These are phyloP conservation scores for Colletotrichum musae DNA, from an alignment of 2,329 filamentous ascomycete genomes.

Conservation along the genomic window DNA sequence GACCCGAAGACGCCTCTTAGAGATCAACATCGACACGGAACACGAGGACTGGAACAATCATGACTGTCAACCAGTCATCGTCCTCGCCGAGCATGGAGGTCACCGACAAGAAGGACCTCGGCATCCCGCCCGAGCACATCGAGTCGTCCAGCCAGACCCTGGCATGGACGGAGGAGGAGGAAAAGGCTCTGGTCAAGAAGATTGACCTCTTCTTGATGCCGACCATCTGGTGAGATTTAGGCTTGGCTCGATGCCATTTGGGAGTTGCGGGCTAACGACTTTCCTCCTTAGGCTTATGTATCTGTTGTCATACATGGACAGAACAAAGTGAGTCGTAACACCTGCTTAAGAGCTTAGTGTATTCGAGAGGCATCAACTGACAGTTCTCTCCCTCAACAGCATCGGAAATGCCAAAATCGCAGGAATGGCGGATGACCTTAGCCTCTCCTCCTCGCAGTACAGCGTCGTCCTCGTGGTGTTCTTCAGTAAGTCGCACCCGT, in stretches of 20 bases:
- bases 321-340: constrained; percentile 51
- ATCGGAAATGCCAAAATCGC: constrained; percentile 70
- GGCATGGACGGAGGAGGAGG: constrained; percentile 45
- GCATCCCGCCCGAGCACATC: constrained; percentile 15
- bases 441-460: constrained; percentile 72
- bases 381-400: constrained; percentile 45
- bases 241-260: background rate
- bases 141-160: constrained; percentile 3
- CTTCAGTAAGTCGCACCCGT: constrained; percentile 58
- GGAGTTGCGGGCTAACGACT: background rate
- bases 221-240: constrained; percentile 63
- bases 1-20: background rate
- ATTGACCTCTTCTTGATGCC: constrained; percentile 59
- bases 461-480: constrained; percentile 74
- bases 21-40: background rate
- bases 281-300: constrained; percentile 64
- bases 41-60: background rate
- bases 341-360: too few species aligned
- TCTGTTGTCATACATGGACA: constrained; percentile 71
- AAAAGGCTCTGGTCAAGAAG: constrained; percentile 53
- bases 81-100: constrained; percentile 23
- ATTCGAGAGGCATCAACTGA: background rate
- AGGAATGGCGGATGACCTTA: constrained; percentile 57
- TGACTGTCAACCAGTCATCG: background rate
- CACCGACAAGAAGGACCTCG: constrained; percentile 2